These are phyloP conservation scores for Xylaria longipes DNA, from an alignment of 495 filamentous ascomycete species.

Conservation along the genomic window DNA sequence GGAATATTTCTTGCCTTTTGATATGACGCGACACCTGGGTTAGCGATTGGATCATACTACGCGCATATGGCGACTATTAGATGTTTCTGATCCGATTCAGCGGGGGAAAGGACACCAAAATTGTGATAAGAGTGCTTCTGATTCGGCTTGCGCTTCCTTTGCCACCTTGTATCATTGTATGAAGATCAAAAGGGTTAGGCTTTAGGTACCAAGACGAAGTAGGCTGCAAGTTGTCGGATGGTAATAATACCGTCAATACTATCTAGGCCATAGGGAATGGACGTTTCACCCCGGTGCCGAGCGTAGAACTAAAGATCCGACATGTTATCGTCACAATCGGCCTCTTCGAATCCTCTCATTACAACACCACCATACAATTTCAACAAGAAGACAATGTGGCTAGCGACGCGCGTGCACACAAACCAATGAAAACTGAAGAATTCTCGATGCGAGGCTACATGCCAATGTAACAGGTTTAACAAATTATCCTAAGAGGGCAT, in stretches of 20 bases:
- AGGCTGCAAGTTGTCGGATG: neutral
- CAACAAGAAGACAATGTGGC: neutral
- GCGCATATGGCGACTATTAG: neutral
- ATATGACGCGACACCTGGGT: neutral
- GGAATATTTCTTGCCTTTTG: neutral
- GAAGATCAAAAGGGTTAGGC: neutral
- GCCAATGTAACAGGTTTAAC: neutral
- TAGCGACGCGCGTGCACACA: neutral
- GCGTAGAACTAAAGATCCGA: neutral
- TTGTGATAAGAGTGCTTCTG: neutral
- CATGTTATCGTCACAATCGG: neutral
- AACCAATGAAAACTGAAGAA: neutral
- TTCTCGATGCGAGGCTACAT: neutral
- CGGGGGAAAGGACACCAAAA: neutral
- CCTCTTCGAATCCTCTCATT: neutral
- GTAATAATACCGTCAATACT: neutral
- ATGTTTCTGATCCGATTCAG: neutral
- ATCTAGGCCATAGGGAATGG: neutral
- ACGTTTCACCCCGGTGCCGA: neutral
- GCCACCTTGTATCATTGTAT: neutral
- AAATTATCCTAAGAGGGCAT: neutral
- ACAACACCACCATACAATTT: neutral
- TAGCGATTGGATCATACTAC: neutral
- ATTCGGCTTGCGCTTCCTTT: neutral
- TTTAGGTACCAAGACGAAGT: conserved; percentile 1